These are phyloP conservation scores for Hippophae gyantsensis DNA, from an alignment of 306 rosid species.

Conservation along the genomic window DNA sequence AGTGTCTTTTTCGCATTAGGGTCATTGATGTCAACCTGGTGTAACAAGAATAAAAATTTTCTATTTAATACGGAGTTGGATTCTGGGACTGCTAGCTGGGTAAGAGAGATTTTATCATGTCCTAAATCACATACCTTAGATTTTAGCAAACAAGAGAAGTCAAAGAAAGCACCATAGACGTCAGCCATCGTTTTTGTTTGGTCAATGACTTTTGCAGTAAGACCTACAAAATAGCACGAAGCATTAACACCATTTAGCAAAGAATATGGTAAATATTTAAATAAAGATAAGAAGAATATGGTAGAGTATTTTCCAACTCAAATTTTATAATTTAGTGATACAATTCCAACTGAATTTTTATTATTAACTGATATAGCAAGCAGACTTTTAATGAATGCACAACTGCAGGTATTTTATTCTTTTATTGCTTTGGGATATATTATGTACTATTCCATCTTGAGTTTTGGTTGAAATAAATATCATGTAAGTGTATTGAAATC, in stretches of 20 bases:
- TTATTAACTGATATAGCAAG: too few relatives aligned
- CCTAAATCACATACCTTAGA: constrained; percentile 49
- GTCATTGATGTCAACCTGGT: constrained; percentile 73
- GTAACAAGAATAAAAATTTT: background rate
- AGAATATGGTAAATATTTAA: background rate
- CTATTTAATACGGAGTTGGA: too few relatives aligned
- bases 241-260: constrained; percentile 10
- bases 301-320: too few relatives aligned
- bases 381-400: too few relatives aligned
- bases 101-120: too few relatives aligned
- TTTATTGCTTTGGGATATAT: background rate
- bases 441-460: constrained; percentile 6
- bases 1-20: constrained; percentile 77
- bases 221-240: constrained; percentile 44
- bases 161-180: constrained; percentile 86
- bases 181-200: constrained; percentile 71
- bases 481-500: constrained; percentile 18
- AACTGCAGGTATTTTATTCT: too few relatives aligned
- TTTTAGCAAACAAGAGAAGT: constrained; percentile 65
- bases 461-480: constrained; percentile 14
- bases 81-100: too few relatives aligned
- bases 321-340: too few relatives aligned
- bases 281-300: too few relatives aligned
- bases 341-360: too few relatives aligned
- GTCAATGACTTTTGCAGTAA: constrained; percentile 86